Percentiles rank a stretch among this genome's conserved stretches.
phyloP scores from a whole-genome alignment of 257 asterid species.

The Nicotiana noctiflora region DNA sequence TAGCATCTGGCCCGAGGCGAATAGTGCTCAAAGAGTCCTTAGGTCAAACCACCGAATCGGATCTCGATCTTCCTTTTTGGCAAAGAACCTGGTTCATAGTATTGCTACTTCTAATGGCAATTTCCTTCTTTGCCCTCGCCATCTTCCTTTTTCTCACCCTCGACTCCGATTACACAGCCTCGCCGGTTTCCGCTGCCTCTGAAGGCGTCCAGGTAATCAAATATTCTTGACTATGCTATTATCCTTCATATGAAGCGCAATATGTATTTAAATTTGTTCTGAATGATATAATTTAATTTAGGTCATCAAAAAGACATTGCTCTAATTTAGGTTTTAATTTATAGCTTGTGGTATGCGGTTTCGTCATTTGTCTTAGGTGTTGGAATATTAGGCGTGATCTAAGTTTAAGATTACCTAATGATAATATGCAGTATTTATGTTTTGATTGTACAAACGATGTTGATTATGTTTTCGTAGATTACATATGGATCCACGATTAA shows the following conservation, averaged over 20 bases:
- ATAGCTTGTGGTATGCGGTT: not conserved
- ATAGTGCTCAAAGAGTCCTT: slow-evolving; percentile 42
- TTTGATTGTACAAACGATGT: not conserved
- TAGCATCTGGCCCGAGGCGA: slow-evolving; percentile 38
- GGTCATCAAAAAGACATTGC: not conserved
- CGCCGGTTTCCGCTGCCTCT: slow-evolving; percentile 75
- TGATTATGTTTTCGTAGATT: slow-evolving; percentile 34
- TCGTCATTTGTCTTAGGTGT: not conserved
- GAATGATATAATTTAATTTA: too few relatives aligned
- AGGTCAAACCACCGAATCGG: slow-evolving; percentile 30
- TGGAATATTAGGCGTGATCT: not conserved
- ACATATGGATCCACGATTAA: slow-evolving; percentile 77
- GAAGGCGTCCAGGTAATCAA: slow-evolving; percentile 81
- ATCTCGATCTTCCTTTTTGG: slow-evolving; percentile 57
- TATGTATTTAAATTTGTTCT: not conserved
- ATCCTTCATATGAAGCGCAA: not conserved
- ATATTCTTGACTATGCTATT: not conserved
- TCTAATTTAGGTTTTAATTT: not conserved
- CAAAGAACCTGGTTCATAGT: slow-evolving; percentile 55
- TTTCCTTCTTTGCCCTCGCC: slow-evolving; percentile 61
- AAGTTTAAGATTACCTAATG: not conserved
- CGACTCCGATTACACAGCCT: slow-evolving; percentile 45
- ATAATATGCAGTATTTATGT: not conserved
- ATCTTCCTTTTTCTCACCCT: slow-evolving; percentile 50
- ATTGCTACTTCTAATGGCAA: slow-evolving; percentile 53